phyloP scores from a whole-genome alignment of 331 rosid species.

The Acacia pycnantha region DNA sequence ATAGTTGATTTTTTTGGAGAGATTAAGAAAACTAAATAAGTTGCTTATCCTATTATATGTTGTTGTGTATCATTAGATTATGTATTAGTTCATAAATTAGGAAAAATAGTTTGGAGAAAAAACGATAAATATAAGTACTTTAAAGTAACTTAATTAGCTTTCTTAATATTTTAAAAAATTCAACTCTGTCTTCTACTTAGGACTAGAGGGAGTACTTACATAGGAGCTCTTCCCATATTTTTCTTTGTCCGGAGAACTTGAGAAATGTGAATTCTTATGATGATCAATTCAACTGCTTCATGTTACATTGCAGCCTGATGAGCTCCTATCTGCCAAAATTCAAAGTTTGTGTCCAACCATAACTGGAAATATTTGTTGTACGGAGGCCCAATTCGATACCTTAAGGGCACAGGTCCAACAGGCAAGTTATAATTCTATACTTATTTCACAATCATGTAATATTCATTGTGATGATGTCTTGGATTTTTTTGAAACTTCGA shows the following conservation, averaged over 20 bases:
- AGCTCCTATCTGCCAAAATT: constrained; percentile 77
- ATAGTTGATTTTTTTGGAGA: no score
- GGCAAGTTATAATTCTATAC: constrained; percentile 44
- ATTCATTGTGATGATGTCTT: neutral
- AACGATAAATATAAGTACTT: no score
- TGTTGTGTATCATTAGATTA: no score
- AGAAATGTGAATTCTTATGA: constrained; percentile 3
- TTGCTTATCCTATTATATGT: no score
- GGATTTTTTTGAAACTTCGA: neutral
- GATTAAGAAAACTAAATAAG: no score
- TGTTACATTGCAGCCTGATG: constrained; percentile 66
- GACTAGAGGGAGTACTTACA: neutral
- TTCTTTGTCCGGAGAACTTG: neutral
- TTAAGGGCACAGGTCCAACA: constrained; percentile 87
- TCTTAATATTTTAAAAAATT: no score
- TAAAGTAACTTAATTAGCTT: no score
- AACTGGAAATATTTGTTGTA: constrained; percentile 86
- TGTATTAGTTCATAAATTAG: no score
- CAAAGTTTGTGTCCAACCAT: constrained; percentile 91
- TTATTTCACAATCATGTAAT: neutral
- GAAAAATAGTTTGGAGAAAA: no score
- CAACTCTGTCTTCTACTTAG: no score
- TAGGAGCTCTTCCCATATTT: neutral
- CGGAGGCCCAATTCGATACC: constrained; percentile 81
- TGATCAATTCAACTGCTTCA: neutral